Evolutionary conservation across 2,329 filamentous ascomycete species (phyloP), one percentile per base, ranked within the genome.

Genomic region (Verruconis gallopava): DNA sequence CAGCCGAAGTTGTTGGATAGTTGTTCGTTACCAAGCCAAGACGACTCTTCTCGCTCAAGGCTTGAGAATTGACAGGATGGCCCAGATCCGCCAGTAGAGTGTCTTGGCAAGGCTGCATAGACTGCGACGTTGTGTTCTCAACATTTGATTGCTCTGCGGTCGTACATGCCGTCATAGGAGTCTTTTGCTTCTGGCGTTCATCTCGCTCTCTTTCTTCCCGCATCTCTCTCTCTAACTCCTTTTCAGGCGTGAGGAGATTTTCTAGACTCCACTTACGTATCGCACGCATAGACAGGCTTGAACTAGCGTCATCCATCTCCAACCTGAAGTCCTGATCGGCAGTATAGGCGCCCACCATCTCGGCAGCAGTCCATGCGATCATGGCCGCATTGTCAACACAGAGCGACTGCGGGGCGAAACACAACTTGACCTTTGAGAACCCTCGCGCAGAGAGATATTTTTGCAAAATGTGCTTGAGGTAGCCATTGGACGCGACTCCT

Each of bases 361-460:
- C 88, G 49, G 88, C 72, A 0, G 81, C 91, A 1, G 88, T 71
- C 89, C 91, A 96, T 1, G 81, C 89, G 56, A 96, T 88, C 91
- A 98, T 98, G 37, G 86, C 85, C 11, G 91, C 91, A 60, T 98
- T 96, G 55, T 98, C 91, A 0, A 85, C 95, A 56, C 91, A 96
- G 41, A 89, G 68, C 33, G 69, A 67, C 6, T 74, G 61, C 2
- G 86, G 86, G 9, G 68, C 52, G 20, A 93, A 58, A 48, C 75
- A 51, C 12, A 36, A 9, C 12, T 76, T 79, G 25, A n/a, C 9
- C n/a, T 30, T n/a, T 30, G n/a, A 30, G 25, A n/a, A 30, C 0
- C 83, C 83, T 34, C 81, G 72, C n/a, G 67, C 72, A n/a, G n/a
- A n/a, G 33, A 95, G 64, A 39, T 68, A 73, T n/a, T 57, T 59